phyloP scores from a whole-genome alignment of 129 eudicot species.

The Tagetes erecta region DNA sequence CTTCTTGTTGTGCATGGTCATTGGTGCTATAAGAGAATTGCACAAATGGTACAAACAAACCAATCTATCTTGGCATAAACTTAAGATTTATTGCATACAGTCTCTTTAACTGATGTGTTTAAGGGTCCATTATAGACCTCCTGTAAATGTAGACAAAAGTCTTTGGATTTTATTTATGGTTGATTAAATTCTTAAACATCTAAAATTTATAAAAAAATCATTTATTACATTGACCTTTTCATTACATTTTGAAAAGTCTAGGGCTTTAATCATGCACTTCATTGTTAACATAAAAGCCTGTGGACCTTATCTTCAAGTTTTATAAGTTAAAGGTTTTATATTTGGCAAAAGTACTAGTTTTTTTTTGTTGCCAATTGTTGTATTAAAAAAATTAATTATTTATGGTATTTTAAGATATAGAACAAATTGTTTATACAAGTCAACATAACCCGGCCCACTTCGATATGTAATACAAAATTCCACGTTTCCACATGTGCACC shows the following conservation, averaged over 20 bases:
- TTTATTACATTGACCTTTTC: background rate
- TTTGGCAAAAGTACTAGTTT: background rate
- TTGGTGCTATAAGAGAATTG: constrained; percentile 98
- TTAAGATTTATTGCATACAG: background rate
- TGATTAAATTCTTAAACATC: background rate
- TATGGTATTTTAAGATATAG: background rate
- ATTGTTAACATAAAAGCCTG: background rate
- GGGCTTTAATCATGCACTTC: background rate
- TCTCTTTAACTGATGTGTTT: background rate
- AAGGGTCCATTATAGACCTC: background rate
- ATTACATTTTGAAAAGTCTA: background rate
- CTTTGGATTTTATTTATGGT: background rate
- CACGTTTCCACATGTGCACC: background rate
- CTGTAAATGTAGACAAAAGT: background rate
- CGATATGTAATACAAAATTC: background rate
- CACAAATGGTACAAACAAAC: constrained; percentile 68
- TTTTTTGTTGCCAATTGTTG: background rate
- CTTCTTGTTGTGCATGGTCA: constrained; percentile 95
- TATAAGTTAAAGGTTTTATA: background rate
- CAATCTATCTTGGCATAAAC: background rate
- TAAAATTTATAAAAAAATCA: background rate
- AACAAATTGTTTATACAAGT: background rate
- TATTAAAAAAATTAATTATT: background rate
- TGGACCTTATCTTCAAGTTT: background rate
- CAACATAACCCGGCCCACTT: background rate